Base-by-base conservation (phyloP, 1,284 basidiomycete species). In the Polyporus tsugae region DNA sequence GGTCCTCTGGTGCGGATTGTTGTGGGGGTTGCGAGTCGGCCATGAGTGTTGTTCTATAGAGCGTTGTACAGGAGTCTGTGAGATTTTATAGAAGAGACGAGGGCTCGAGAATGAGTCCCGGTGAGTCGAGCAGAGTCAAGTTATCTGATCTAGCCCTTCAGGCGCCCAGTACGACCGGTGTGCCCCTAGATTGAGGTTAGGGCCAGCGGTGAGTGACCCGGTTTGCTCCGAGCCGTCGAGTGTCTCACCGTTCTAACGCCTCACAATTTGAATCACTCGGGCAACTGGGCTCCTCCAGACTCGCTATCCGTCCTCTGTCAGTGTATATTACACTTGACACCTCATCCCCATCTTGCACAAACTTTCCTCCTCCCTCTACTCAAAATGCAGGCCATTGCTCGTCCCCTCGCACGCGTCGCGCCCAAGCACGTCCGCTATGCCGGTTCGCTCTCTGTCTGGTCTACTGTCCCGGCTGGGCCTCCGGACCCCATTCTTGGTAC, bases 401-500 rank as follows among this genome's bases (percentile, higher is more conserved):
- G 80, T 65, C 77, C 78, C 62, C 77, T 79, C 65, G 72, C 77
- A 38, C 76, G 80, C 71, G 72, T 75, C 29, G 70, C 78, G 58
- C 78, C 78, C 64, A 71, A 72, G 70, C 72, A 76, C 58, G 74
- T 80, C 73, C 76, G 78, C 68, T 72, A 76, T 68, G 75, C 75
- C 41, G 77, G 77, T 17, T 77, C 82, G 64, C 78, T 91, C 71
- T 95, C 94, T 41, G 90, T 89, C 49, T 98, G 96, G 96, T 88
- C 93, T 52, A 82, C 87, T 71, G 95, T 98, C 70, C 89, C 91
- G 68, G 91, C 93, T 41, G 96, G 96, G 60, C 96, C 96, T 73
- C 96, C 96, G 42, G 96, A 98, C 81, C 89, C 96, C 63, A 98
- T 98, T 84, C 91, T 98, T 65, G 96, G 95, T 95, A 74, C 66